These are phyloP conservation scores for Lachnellula arida DNA, from an alignment of 2,329 filamentous ascomycete species.

Conservation along the genomic window DNA sequence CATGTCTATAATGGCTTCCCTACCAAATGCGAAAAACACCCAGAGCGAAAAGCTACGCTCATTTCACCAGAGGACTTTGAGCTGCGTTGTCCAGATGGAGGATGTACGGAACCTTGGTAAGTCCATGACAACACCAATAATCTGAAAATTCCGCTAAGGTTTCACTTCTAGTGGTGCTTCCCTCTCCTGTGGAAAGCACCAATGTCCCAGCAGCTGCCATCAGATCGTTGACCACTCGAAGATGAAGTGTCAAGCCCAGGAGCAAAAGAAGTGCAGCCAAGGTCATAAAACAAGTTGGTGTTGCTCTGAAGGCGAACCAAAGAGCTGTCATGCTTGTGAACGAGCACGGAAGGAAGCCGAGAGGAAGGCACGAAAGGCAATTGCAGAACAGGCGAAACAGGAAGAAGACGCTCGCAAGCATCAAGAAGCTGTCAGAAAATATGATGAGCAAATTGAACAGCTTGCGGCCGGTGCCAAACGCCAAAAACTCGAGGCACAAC, in stretches of 20 bases:
- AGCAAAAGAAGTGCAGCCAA: constrained; percentile 43
- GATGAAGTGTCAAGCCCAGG: constrained; percentile 42
- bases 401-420: constrained; percentile 19
- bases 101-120: constrained; percentile 61
- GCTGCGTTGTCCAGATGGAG: constrained; percentile 60
- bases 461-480: constrained; percentile 37
- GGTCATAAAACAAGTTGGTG: constrained; percentile 44
- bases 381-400: constrained; percentile 16
- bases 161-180: constrained; percentile 37
- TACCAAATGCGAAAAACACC: constrained; percentile 56
- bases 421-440: constrained; percentile 18
- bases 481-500: constrained; percentile 40
- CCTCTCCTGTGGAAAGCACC: constrained; percentile 55
- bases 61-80: constrained; percentile 54
- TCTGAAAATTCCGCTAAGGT: constrained; percentile 7
- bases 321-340: constrained; percentile 47
- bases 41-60: constrained; percentile 43
- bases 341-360: constrained; percentile 42
- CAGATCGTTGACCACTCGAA: constrained; percentile 50
- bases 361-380: constrained; percentile 35
- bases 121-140: constrained; percentile 19
- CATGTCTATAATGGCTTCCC: constrained; percentile 58
- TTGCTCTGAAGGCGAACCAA: constrained; percentile 39
- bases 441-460: constrained; percentile 21
- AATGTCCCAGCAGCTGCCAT: constrained; percentile 59